Evolutionary conservation across 139 green algal species (phyloP), one percentile per base, ranked within the genome.

Genomic region (Chlorella sp.): DNA sequence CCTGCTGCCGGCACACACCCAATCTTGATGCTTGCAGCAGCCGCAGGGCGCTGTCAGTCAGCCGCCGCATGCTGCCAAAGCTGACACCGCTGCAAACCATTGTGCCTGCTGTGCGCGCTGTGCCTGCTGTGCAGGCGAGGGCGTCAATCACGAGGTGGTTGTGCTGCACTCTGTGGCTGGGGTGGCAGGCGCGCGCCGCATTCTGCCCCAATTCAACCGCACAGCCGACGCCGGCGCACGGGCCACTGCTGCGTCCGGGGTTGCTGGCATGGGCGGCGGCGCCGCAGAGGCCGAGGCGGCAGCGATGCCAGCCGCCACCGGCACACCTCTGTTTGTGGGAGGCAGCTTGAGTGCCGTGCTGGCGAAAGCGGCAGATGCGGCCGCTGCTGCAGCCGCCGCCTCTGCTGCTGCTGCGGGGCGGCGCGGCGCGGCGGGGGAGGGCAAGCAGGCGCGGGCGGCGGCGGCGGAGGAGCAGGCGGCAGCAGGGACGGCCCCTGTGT

Each of bases 81-180:
- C n/a, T n/a, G n/a, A n/a, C n/a, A n/a, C n/a, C n/a, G n/a, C n/a
- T n/a, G n/a, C n/a, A n/a, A n/a, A n/a, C n/a, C n/a, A n/a, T n/a
- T n/a, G n/a, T n/a, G n/a, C n/a, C n/a, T n/a, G n/a, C n/a, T n/a
- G n/a, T n/a, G n/a, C n/a, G n/a, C n/a, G n/a, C n/a, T n/a, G n/a
- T n/a, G n/a, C n/a, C n/a, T 57, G 48, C n/a, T 30, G 32, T 53
- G 61, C 89, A 92, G 92, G 90, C 36, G 87, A 93, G 42, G 90
- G 90, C 2, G 75, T 79, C 30, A 66, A 66, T 18, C 83, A 90
- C 7, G 82, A 91, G 75, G 60, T 94, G 30, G 34, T 77, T 42
- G 60, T 94, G 61, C 69, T 93, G 53, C 91, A 93, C 64, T 66
- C 37, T 2, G 30, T 93, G 53, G 16, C 68, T 0, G 71, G 81